Evolutionary conservation across 352 stramenopile species (phyloP).

Genomic region (Phytophthora meadii): DNA sequence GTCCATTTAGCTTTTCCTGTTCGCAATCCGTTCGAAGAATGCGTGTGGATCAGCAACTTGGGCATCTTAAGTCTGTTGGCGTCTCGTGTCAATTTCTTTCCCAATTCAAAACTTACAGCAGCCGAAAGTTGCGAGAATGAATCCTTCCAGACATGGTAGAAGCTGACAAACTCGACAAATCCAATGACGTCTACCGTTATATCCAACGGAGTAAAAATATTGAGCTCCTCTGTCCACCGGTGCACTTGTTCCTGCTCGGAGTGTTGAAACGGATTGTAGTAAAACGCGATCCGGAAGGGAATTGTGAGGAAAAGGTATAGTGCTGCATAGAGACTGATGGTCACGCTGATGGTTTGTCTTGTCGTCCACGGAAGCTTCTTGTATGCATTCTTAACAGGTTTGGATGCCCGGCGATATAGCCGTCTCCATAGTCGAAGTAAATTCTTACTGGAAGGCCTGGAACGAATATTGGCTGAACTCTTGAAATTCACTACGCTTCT

Average conservation of each 20-base stretch:
- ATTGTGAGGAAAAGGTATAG: constrained; percentile 37
- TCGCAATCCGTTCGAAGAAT: constrained; percentile 6
- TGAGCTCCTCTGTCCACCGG: constrained; percentile 26
- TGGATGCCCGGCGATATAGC: constrained; percentile 8
- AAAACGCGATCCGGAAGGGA: constrained; percentile 35
- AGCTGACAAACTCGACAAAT: constrained; percentile 21
- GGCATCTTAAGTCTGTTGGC: constrained; percentile 30
- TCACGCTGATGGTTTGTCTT: constrained; percentile 21
- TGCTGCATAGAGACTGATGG: constrained; percentile 17
- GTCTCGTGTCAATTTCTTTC: constrained; percentile 34
- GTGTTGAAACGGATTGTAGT: constrained; percentile 29
- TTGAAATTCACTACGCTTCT: neutral
- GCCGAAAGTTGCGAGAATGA: constrained; percentile 29
- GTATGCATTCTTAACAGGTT: constrained; percentile 8
- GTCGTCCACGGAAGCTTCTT: constrained; percentile 29
- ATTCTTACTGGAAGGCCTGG: constrained; percentile 6
- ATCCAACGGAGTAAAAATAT: constrained; percentile 22
- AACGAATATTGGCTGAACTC: neutral
- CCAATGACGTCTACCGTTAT: constrained; percentile 30
- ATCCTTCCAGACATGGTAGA: constrained; percentile 32
- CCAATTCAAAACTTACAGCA: constrained; percentile 32
- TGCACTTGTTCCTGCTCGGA: constrained; percentile 5
- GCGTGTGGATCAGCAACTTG: neutral
- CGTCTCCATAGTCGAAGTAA: constrained; percentile 13
- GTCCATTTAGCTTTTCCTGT: constrained; percentile 34